phyloP scores from a whole-genome alignment of 1,284 basidiomycete genomes.

The Schizophyllum amplum region DNA sequence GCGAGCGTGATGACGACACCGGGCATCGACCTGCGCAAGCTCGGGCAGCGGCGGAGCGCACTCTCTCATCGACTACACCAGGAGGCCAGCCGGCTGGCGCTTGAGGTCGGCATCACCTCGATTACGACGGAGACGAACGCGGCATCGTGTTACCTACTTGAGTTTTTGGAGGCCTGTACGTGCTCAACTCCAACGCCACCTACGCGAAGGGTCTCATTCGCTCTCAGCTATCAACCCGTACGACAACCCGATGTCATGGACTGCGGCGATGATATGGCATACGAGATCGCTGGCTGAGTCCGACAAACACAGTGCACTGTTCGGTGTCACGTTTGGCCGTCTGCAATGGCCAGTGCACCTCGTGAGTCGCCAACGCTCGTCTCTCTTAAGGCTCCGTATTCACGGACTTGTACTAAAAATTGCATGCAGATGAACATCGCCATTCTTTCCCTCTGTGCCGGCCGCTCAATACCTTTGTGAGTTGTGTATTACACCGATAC shows the following conservation, averaged over 20 bases:
- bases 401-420: not conserved
- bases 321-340: not conserved
- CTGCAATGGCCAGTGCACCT: not conserved
- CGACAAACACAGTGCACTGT: not conserved
- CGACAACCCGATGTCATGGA: not conserved
- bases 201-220: too few relatives aligned
- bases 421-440: not conserved
- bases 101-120: not conserved
- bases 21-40: not conserved
- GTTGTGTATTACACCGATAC: too few relatives aligned
- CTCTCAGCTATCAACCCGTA: not conserved
- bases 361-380: not conserved
- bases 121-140: not conserved
- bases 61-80: not conserved
- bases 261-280: not conserved
- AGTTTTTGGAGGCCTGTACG: not conserved
- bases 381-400: not conserved
- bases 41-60: not conserved
- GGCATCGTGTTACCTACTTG: not conserved
- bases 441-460: not conserved
- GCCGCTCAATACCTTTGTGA: not conserved
- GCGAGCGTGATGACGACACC: not conserved
- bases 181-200: too few relatives aligned
- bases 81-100: not conserved
- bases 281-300: not conserved